These are phyloP conservation scores for Ustilago xerochloae DNA, from an alignment of 1,284 basidiomycete species.

Conservation along the genomic window DNA sequence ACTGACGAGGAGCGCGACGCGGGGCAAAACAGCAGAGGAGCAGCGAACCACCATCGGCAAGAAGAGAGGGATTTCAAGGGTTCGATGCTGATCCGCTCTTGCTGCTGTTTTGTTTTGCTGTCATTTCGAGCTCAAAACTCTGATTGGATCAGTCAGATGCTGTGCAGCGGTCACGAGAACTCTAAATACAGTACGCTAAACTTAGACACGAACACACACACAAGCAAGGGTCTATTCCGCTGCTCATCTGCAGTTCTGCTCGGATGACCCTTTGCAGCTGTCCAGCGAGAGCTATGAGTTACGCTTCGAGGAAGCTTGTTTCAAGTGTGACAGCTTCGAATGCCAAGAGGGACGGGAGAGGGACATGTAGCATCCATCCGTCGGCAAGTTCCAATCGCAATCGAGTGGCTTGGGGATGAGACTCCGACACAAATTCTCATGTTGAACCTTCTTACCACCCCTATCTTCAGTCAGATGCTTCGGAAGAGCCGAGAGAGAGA, in stretches of 20 bases:
- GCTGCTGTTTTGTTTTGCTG: not conserved
- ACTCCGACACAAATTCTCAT: not conserved
- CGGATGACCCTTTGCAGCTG: not conserved
- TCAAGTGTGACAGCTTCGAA: not conserved
- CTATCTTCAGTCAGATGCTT: not conserved
- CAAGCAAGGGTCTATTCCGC: not conserved
- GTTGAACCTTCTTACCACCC: not conserved
- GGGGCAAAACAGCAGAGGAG: not conserved
- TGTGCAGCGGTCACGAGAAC: not conserved
- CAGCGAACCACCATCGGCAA: not conserved
- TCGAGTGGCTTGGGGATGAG: not conserved
- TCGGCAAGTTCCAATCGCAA: not conserved
- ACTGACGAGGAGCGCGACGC: not conserved
- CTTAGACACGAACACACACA: not conserved
- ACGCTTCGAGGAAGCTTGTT: too few relatives aligned
- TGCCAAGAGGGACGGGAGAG: too few relatives aligned
- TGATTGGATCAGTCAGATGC: constrained; percentile 1
- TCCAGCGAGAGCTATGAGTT: too few relatives aligned
- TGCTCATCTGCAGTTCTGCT: not conserved
- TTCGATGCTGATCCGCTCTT: too few relatives aligned
- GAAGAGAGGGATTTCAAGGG: too few relatives aligned
- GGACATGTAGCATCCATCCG: not conserved
- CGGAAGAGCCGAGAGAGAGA: not conserved
- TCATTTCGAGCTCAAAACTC: not conserved
- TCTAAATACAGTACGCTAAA: not conserved